Evolutionary conservation across 306 rosid genomes (phyloP).

Genomic region (Erythrophleum fordii): DNA sequence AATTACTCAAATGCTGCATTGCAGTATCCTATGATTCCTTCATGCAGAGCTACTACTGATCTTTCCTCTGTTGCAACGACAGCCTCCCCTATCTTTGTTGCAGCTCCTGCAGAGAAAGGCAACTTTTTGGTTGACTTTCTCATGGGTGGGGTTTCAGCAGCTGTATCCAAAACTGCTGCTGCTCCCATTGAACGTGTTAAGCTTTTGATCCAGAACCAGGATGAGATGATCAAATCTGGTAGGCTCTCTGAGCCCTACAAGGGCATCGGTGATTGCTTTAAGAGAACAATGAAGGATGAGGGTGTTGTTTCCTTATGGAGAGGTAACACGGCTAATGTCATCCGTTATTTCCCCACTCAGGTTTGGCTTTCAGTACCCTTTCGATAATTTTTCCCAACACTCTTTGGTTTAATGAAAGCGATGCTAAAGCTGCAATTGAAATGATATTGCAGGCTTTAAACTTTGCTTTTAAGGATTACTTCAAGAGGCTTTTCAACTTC

Average conservation of each 20-base stretch:
- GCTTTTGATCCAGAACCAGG: constrained; percentile 91
- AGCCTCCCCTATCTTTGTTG: constrained; percentile 77
- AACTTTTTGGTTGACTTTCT: constrained; percentile 73
- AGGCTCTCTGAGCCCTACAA: constrained; percentile 88
- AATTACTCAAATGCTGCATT: constrained; percentile 72
- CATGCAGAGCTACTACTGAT: constrained; percentile 62
- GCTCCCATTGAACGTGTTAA: constrained; percentile 95
- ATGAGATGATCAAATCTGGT: constrained; percentile 83
- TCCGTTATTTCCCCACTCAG: constrained; percentile 89
- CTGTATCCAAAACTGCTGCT: constrained; percentile 93
- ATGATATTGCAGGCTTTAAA: constrained; percentile 70
- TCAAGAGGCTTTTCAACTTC: constrained; percentile 92
- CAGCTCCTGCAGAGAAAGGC: constrained; percentile 86
- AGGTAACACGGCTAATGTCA: constrained; percentile 89
- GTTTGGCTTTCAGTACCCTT: constrained; percentile 33
- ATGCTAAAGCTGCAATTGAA: constrained; percentile 25
- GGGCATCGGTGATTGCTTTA: constrained; percentile 92
- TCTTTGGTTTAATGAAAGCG: background rate
- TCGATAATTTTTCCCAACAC: background rate
- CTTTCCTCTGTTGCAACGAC: constrained; percentile 59
- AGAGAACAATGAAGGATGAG: constrained; percentile 68
- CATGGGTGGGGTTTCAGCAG: constrained; percentile 97
- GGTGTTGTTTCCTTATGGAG: constrained; percentile 79
- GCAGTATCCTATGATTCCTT: constrained; percentile 55
- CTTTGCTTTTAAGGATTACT: constrained; percentile 94